Evolutionary conservation across 2,329 filamentous ascomycete genomes (phyloP).

Genomic region (Fusarium incarnatum): DNA sequence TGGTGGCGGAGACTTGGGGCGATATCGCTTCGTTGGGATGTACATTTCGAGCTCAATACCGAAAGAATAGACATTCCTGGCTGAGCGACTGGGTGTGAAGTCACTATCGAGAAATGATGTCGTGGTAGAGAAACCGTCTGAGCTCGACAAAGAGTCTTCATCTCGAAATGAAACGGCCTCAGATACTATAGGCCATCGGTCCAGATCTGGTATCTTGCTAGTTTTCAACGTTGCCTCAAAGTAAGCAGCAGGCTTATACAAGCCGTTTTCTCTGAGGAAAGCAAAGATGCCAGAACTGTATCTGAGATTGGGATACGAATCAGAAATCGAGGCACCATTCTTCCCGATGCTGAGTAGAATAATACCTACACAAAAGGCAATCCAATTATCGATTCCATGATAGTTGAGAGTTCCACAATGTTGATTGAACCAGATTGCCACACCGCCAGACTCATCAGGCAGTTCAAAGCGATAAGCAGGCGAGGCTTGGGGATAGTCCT

Average conservation of each 20-base stretch:
- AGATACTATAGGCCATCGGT: slow-evolving; percentile 4
- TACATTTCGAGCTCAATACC: slow-evolving; percentile 40
- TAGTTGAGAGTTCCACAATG: slow-evolving; percentile 34
- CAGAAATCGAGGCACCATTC: neutral
- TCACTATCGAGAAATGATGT: neutral
- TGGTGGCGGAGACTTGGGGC: neutral
- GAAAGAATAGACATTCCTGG: slow-evolving; percentile 26
- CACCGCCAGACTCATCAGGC: neutral
- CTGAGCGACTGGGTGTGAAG: neutral
- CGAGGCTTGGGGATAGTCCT: neutral
- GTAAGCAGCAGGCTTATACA: neutral
- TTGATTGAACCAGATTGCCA: slow-evolving; percentile 29
- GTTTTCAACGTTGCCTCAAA: neutral
- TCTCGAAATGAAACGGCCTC: neutral
- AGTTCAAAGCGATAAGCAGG: slow-evolving; percentile 28
- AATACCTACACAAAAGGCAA: slow-evolving; percentile 15
- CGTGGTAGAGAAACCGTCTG: neutral
- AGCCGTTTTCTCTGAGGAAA: neutral
- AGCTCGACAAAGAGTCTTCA: neutral
- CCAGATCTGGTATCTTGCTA: slow-evolving; percentile 13
- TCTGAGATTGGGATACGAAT: neutral
- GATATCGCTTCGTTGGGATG: neutral
- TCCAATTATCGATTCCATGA: slow-evolving; percentile 26
- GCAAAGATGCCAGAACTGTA: slow-evolving; percentile 1
- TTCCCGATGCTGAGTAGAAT: neutral